Percentiles rank a stretch among this genome's conserved stretches.
phyloP scores from a whole-genome alignment of 768 basidiomycete species.

The Terana coerulea region DNA sequence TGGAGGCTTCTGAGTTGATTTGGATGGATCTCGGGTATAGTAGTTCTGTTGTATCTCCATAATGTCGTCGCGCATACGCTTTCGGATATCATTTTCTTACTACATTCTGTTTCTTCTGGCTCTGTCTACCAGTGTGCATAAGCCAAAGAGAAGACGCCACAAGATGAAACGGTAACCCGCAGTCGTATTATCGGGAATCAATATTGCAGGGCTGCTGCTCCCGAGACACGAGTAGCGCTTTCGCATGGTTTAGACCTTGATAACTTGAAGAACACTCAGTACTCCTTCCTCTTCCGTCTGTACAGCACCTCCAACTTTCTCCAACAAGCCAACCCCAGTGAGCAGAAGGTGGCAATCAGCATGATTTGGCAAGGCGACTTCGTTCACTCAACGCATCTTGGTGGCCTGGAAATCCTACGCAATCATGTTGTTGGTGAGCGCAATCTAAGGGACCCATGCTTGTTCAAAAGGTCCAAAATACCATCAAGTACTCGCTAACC shows the following conservation, averaged over 20 bases:
- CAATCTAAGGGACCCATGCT: neutral
- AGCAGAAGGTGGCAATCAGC: no score
- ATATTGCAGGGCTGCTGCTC: no score
- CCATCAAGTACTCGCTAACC: neutral
- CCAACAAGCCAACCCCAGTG: no score
- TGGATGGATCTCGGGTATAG: neutral
- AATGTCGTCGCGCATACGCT: neutral
- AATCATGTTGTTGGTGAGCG: constrained; percentile 53
- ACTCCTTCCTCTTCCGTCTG: no score
- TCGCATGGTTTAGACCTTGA: no score
- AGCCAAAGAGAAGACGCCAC: no score
- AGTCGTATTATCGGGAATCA: no score
- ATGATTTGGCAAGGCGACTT: constrained; percentile 48
- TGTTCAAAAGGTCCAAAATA: neutral
- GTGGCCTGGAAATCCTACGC: constrained; percentile 47
- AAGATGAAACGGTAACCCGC: no score
- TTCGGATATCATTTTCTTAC: constrained; percentile 1
- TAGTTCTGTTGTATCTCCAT: neutral
- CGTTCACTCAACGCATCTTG: constrained; percentile 52
- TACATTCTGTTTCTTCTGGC: no score
- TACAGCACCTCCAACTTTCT: no score
- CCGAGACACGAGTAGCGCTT: no score
- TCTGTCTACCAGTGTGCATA: neutral
- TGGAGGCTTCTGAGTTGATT: constrained; percentile 32
- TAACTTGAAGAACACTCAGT: no score